Conservation (phyloP, 306 rosid genomes). For the Rubus idaeus region DNA sequence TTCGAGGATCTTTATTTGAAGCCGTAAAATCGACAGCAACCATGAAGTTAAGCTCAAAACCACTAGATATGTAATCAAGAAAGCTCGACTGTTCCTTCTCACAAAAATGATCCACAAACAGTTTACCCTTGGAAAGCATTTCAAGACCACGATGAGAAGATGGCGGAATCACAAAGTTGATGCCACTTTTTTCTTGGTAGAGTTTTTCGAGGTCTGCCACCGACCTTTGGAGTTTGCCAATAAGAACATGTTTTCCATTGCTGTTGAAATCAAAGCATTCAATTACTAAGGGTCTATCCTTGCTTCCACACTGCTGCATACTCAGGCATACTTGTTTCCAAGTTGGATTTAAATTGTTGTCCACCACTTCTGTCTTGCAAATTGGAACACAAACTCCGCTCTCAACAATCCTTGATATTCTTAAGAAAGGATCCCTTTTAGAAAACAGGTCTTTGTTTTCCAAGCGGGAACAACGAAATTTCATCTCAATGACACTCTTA, state of each 20-base stretch:
- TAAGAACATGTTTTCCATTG: conserved; percentile 63
- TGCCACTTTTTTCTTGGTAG: conserved; percentile 40
- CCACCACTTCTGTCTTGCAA: conserved; percentile 78
- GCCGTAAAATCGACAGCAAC: conserved; percentile 91
- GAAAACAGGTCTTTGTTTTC: conserved; percentile 76
- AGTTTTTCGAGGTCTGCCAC: conserved; percentile 67
- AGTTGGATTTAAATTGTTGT: conserved; percentile 64
- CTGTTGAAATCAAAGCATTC: conserved; percentile 91
- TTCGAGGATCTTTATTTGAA: conserved; percentile 71
- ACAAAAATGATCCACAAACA: conserved; percentile 63
- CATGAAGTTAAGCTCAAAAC: conserved; percentile 88
- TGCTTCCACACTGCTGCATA: conserved; percentile 67
- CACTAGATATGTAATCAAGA: conserved; percentile 79
- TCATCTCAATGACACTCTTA: conserved; percentile 56
- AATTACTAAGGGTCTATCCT: conserved; percentile 72
- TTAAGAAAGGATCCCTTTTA: conserved; percentile 75
- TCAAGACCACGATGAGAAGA: conserved; percentile 41
- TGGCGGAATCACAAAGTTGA: conserved; percentile 40
- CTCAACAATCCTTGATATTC: conserved; percentile 70
- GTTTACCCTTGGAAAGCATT: conserved; percentile 69
- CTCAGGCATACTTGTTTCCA: conserved; percentile 67
- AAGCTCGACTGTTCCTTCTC: conserved; percentile 71
- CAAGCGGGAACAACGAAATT: conserved; percentile 63
- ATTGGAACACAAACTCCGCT: conserved; percentile 70
- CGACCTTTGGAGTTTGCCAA: conserved; percentile 70